Evolutionary conservation across 371 early-diverging fungal species (phyloP), one percentile per base, ranked within the genome.

Genomic region (Chytridium lagenaria): DNA sequence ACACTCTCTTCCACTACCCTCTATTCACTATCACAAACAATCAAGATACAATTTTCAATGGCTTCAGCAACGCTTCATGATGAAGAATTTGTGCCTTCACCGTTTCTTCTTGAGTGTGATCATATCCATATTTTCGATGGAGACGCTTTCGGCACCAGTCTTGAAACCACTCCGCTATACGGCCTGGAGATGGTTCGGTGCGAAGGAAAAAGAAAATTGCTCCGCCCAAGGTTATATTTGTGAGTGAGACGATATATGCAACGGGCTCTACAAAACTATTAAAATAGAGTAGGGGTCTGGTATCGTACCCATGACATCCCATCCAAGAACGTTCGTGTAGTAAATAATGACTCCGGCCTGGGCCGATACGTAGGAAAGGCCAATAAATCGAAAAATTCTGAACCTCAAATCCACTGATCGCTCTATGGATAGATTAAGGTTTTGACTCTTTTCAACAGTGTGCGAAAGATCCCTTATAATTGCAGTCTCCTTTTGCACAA

Each of bases 261-360:
- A 61, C 61, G 36, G 61, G 61, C 23, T 61, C 61, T 61, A 34
- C 61, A 34, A 7, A 28, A 26, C 5, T 16, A 28, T 15, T 7
- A 55, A 28, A 55, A 10, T 16, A 44, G 5, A 52, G 26, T 7
- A 52, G 5, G 55, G n/a, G 26, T 52, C 5, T 15, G 55, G 12
- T 52, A 61, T 61, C 61, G 23, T 34, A 61, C 61, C 61, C 61
- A 61, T 61, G 5, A 61, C 61, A 37, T 61, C 61, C 61, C 61
- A 61, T 34, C 61, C 61, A 28, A 61, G 34, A 10, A 34, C 26
- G 5, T 22, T 26, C 36, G 61, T 61, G 36, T 33, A 61, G 12
- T 36, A 61, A 12, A 61, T 61, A 15, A 61, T 37, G n/a, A 23
- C 31, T 12, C 12, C 61, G 23, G 61, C 61, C 34, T 61, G 61